Percentiles rank a stretch among this genome's conserved stretches.
Conservation (phyloP, 2,329 filamentous ascomycete species). For the Penicillium rolfsii region DNA sequence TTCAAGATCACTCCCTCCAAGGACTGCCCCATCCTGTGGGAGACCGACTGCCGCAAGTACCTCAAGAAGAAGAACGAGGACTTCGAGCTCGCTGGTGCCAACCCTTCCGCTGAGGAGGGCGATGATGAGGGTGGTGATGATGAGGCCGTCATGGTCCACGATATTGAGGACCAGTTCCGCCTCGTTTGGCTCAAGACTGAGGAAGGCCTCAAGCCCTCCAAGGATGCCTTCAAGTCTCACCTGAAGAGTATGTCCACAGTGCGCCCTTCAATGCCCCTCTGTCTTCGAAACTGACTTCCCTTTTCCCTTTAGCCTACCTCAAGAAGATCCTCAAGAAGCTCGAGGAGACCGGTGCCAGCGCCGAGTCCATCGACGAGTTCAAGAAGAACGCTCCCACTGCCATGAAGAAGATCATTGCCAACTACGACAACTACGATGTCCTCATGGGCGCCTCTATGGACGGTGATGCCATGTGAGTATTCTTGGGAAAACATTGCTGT, state of each 20-base stretch:
- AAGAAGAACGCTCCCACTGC: conserved; percentile 73
- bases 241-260: conserved; percentile 71
- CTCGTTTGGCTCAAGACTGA: conserved; percentile 63
- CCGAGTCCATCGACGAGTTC: conserved; percentile 71
- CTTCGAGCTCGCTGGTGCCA: conserved; percentile 74
- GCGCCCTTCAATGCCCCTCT: not conserved
- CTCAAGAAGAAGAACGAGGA: conserved; percentile 69
- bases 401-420: conserved; percentile 82
- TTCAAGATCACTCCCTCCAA: conserved; percentile 68
- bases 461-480: conserved; percentile 84
- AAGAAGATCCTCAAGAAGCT: conserved; percentile 79
- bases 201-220: conserved; percentile 59
- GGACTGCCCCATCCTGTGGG: conserved; percentile 78
- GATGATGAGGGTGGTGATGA: conserved; percentile 73
- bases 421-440: conserved; percentile 97
- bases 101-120: conserved; percentile 87
- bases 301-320: conserved; percentile 70
- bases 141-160: conserved; percentile 70
- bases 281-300: not conserved
- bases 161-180: conserved; percentile 91
- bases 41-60: conserved; percentile 92
- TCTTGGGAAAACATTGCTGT: not conserved
- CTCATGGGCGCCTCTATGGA: conserved; percentile 91
- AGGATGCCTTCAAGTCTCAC: conserved; percentile 81
- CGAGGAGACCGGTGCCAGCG: conserved; percentile 63